A percentile compares a stretch with the other conserved stretches of the same genome.
These are phyloP conservation scores for Cryphonectria nitschkei DNA, from an alignment of 2,329 filamentous ascomycete genomes.

Conservation along the genomic window DNA sequence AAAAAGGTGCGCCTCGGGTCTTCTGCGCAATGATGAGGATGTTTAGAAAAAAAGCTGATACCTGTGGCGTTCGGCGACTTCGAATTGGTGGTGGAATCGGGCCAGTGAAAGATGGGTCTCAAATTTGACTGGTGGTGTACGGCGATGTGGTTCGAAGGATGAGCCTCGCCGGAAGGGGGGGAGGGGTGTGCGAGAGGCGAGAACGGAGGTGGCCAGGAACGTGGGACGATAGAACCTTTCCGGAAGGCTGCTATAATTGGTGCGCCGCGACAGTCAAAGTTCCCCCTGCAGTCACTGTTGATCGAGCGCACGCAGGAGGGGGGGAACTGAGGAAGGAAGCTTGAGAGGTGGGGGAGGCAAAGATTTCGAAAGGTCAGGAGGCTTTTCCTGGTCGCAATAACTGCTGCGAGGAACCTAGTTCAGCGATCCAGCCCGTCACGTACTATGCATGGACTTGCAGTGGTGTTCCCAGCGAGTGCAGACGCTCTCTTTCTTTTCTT, in stretches of 20 bases:
- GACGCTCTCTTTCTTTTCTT: constrained; percentile 43
- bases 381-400: constrained; percentile 3
- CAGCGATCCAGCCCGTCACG: background rate
- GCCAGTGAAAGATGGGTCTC: background rate
- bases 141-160: constrained; percentile 10
- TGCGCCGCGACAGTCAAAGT: background rate
- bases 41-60: background rate
- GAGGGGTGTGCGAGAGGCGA: too few relatives aligned
- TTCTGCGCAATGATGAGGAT: background rate
- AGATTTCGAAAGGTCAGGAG: background rate
- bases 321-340: background rate
- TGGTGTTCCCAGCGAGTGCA: constrained; percentile 35
- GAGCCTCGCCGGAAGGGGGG: background rate
- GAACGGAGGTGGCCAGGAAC: background rate
- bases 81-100: background rate
- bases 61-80: background rate
- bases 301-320: background rate
- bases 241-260: constrained; percentile 11
- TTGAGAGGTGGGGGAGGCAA: background rate
- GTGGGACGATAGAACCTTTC: constrained; percentile 8
- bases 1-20: constrained; percentile 4
- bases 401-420: constrained; percentile 7
- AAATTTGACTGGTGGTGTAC: constrained; percentile 3
- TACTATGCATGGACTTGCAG: constrained; percentile 8
- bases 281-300: background rate